Conservation (phyloP, 2,329 filamentous ascomycete species). For the Cladosporium sp. region DNA sequence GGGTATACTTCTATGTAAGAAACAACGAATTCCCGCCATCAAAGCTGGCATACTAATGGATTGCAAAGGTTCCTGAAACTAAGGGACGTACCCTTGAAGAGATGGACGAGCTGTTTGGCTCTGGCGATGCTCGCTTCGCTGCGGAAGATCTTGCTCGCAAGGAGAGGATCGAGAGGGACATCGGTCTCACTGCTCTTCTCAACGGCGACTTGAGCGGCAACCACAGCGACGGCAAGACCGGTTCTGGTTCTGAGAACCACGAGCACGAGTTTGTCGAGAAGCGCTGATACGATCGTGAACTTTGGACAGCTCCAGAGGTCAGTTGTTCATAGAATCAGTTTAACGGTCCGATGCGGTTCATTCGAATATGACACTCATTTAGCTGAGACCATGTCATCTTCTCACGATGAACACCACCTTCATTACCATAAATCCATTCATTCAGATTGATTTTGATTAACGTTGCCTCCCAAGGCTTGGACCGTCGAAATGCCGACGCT, state of each 20-base stretch:
- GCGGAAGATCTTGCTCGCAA: conserved; percentile 6
- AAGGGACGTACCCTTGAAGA: conserved; percentile 26
- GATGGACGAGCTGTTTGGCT: conserved; percentile 27
- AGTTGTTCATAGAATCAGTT: background rate
- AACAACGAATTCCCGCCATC: background rate
- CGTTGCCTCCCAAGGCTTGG: too few relatives aligned
- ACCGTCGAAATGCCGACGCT: too few relatives aligned
- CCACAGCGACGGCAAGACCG: background rate
- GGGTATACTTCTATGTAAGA: conserved; percentile 21
- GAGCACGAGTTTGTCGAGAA: conserved; percentile 8
- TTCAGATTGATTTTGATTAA: too few relatives aligned
- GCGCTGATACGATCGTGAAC: background rate
- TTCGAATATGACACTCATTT: too few relatives aligned
- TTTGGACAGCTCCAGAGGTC: background rate
- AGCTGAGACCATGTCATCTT: too few relatives aligned
- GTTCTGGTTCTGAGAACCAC: background rate
- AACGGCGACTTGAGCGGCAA: background rate
- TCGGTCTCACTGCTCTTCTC: conserved; percentile 7
- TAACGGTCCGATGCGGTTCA: background rate
- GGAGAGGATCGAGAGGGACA: conserved; percentile 10
- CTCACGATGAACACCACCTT: too few relatives aligned
- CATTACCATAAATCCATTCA: too few relatives aligned
- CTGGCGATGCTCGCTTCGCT: conserved; percentile 18
- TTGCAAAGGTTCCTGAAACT: conserved; percentile 20
- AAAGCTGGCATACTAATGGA: background rate